Percentiles rank a stretch among this genome's conserved stretches.
These are phyloP conservation scores for Chrysoporthe puriensis DNA, from an alignment of 2,329 filamentous ascomycete genomes.

Conservation along the genomic window DNA sequence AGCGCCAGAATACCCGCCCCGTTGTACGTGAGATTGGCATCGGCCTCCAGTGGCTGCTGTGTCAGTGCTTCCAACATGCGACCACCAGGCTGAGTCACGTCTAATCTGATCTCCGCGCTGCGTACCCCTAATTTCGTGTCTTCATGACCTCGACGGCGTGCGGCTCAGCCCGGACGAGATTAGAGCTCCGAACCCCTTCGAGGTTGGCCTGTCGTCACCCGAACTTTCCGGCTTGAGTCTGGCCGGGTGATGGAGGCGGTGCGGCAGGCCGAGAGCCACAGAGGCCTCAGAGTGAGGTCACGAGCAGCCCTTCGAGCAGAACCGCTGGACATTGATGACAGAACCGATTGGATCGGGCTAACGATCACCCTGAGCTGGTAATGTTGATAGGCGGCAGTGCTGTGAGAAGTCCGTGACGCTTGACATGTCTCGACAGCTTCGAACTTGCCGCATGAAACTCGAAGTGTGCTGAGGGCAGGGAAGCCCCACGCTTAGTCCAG, in stretches of 20 bases:
- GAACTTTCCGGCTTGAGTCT: background rate
- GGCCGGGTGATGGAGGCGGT: background rate
- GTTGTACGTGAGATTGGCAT: too few relatives aligned
- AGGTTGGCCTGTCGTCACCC: background rate
- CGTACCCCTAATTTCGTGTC: background rate
- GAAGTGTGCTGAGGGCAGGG: background rate
- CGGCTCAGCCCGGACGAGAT: too few relatives aligned
- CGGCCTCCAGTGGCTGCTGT: too few relatives aligned
- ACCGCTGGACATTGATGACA: background rate
- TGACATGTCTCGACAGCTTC: background rate
- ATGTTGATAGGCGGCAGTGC: background rate
- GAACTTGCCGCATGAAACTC: background rate
- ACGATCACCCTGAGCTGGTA: too few relatives aligned
- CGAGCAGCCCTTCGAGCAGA: background rate
- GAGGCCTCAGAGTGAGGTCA: background rate
- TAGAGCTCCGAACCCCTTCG: too few relatives aligned
- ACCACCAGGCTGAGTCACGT: background rate
- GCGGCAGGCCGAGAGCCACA: background rate
- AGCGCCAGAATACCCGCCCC: too few relatives aligned
- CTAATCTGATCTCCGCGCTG: background rate
- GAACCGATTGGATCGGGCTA: background rate
- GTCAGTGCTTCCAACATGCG: background rate
- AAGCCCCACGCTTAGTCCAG: background rate
- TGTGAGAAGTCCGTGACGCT: background rate
- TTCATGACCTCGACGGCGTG: background rate